These are phyloP conservation scores for Saccharum hybrid DNA, from an alignment of 202 grass and related monocot genomes.

Conservation along the genomic window DNA sequence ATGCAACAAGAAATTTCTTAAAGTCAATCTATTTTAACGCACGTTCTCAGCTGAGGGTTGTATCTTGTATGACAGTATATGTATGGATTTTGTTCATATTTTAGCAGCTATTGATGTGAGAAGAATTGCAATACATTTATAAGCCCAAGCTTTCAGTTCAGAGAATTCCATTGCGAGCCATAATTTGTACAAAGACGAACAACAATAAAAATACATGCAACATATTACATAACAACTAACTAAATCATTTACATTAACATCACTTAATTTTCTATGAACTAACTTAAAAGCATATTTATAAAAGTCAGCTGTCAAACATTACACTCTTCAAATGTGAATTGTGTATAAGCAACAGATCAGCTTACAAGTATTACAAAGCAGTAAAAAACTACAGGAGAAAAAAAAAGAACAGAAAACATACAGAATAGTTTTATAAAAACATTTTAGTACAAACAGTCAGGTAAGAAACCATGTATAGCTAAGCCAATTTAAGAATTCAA, in stretches of 20 bases:
- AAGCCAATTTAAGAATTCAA: not conserved
- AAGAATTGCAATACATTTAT: slow-evolving; percentile 12
- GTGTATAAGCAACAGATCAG: not conserved
- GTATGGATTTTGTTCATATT: not conserved
- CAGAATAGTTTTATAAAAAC: not conserved
- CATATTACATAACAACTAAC: not conserved
- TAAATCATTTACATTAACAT: slow-evolving; percentile 20
- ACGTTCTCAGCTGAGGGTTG: not conserved
- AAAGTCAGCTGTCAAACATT: not conserved
- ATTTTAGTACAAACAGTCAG: not conserved
- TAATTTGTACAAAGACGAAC: not conserved
- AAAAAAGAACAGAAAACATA: not conserved
- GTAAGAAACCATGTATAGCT: not conserved
- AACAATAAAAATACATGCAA: slow-evolving; percentile 3
- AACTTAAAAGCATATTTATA: not conserved
- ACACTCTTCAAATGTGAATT: slow-evolving; percentile 12
- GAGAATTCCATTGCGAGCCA: not conserved
- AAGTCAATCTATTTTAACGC: not conserved
- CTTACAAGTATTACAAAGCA: not conserved
- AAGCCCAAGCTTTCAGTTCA: slow-evolving; percentile 12
- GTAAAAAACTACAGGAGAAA: not conserved
- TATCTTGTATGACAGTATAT: not conserved
- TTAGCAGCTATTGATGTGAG: not conserved
- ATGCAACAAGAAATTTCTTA: not conserved
- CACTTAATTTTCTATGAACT: not conserved